phyloP scores from a whole-genome alignment of 495 filamentous ascomycete species.

The Tuber calosporum region DNA sequence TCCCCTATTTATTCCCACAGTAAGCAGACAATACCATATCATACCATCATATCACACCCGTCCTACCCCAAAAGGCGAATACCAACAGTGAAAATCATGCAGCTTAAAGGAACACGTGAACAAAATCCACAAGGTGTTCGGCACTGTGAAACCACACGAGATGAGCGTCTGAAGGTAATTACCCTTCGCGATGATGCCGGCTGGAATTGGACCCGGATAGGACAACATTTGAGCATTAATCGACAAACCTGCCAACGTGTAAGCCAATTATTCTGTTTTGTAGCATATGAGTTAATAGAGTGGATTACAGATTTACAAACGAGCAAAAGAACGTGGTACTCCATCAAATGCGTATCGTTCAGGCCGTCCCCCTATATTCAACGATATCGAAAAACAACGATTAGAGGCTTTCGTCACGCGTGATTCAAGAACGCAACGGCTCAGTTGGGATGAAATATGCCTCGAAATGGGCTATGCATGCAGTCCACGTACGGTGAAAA shows the following conservation, averaged over 20 bases:
- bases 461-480: constrained; percentile 6
- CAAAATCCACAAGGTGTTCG: no score
- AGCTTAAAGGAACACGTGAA: no score
- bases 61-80: no score
- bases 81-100: no score
- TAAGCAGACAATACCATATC: no score
- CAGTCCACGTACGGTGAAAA: no score
- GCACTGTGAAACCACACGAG: constrained; percentile 6
- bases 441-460: neutral
- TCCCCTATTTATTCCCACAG: no score
- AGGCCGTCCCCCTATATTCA: constrained; percentile 1
- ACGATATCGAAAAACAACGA: neutral
- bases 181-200: constrained; percentile 8
- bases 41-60: no score
- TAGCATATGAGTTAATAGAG: neutral
- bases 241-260: neutral
- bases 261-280: no score
- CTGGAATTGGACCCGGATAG: constrained; percentile 6
- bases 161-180: constrained; percentile 5
- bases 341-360: neutral
- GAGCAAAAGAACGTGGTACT: constrained; percentile 10
- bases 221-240: neutral
- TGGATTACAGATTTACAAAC: constrained; percentile 13
- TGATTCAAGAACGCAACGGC: neutral
- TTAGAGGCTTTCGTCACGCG: constrained; percentile 5